Conservation (phyloP, 495 filamentous ascomycete species). For the Podospora didyma region DNA sequence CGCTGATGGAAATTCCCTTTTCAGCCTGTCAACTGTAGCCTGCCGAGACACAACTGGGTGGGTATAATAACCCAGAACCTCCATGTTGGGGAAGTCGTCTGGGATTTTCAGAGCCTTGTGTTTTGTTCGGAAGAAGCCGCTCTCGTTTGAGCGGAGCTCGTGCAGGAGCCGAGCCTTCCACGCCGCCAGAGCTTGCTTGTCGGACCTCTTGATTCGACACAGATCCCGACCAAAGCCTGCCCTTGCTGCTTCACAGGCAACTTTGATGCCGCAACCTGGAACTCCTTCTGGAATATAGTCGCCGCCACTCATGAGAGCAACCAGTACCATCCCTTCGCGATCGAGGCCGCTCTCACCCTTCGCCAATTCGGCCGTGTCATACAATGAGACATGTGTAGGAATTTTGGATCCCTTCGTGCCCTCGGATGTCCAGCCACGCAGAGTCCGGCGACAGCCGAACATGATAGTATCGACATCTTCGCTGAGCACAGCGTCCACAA, state of each 20-base stretch:
- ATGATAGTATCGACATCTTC: slow-evolving; percentile 98
- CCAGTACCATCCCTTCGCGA: slow-evolving; percentile 84
- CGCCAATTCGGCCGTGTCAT: slow-evolving; percentile 50
- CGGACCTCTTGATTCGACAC: slow-evolving; percentile 51
- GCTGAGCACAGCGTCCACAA: slow-evolving; percentile 93
- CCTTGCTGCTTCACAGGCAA: slow-evolving; percentile 83
- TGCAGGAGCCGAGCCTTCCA: slow-evolving; percentile 75
- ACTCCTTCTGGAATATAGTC: slow-evolving; percentile 93
- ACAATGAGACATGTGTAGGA: slow-evolving; percentile 84
- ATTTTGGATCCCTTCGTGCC: slow-evolving; percentile 54
- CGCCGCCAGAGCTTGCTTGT: slow-evolving; percentile 50
- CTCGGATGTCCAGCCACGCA: slow-evolving; percentile 84
- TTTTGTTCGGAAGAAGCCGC: slow-evolving; percentile 70
- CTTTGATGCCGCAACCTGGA: slow-evolving; percentile 78
- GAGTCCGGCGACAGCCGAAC: slow-evolving; percentile 79
- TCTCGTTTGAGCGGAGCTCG: slow-evolving; percentile 81
- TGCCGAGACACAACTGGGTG: slow-evolving; percentile 71
- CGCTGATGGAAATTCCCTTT: slow-evolving; percentile 57
- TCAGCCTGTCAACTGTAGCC: slow-evolving; percentile 56
- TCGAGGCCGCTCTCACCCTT: slow-evolving; percentile 51
- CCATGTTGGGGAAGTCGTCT: slow-evolving; percentile 71
- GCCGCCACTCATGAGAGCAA: slow-evolving; percentile 93
- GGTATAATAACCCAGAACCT: slow-evolving; percentile 80
- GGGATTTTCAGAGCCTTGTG: slow-evolving; percentile 73
- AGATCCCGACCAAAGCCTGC: slow-evolving; percentile 83